phyloP scores from a whole-genome alignment of 305 asterid genomes.

The Fraxinus velutina region DNA sequence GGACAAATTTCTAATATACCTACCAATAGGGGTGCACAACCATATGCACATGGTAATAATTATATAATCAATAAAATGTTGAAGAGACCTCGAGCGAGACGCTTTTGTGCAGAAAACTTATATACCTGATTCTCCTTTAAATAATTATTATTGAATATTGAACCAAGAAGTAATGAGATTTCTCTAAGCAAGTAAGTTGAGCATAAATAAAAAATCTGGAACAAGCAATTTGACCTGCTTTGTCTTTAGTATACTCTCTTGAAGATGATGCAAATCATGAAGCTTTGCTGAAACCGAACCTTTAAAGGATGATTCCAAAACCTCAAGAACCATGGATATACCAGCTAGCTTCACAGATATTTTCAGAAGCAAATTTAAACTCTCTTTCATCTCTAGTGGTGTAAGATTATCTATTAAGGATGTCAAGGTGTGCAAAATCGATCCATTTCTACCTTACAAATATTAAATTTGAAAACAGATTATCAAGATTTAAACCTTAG shows the following conservation, averaged over 20 bases:
- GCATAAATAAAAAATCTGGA: slow-evolving; percentile 17
- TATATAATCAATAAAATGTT: slow-evolving; percentile 11
- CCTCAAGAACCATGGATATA: slow-evolving; percentile 66
- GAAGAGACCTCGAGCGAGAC: slow-evolving; percentile 1
- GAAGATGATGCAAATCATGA: slow-evolving; percentile 72
- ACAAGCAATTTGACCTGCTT: slow-evolving; percentile 63
- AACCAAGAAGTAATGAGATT: slow-evolving; percentile 5
- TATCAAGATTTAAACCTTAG: slow-evolving; percentile 30
- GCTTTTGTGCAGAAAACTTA: slow-evolving; percentile 4
- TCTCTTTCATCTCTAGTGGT: slow-evolving; percentile 41
- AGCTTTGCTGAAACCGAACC: slow-evolving; percentile 66
- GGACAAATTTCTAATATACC: not conserved
- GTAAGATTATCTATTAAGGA: slow-evolving; percentile 55
- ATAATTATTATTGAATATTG: slow-evolving; percentile 5
- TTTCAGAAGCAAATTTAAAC: slow-evolving; percentile 54
- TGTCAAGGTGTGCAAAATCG: slow-evolving; percentile 49
- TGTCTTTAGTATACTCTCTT: slow-evolving; percentile 70
- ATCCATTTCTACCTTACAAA: not conserved
- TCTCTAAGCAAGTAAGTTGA: not conserved
- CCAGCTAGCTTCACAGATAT: slow-evolving; percentile 70
- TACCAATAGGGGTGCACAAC: not conserved
- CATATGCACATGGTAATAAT: slow-evolving; percentile 13
- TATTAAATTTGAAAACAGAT: not conserved
- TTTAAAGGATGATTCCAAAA: slow-evolving; percentile 78
- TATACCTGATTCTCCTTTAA: slow-evolving; percentile 1